These are phyloP conservation scores for Allium fistulosum DNA, from an alignment of 106 monocot genomes.

Conservation along the genomic window DNA sequence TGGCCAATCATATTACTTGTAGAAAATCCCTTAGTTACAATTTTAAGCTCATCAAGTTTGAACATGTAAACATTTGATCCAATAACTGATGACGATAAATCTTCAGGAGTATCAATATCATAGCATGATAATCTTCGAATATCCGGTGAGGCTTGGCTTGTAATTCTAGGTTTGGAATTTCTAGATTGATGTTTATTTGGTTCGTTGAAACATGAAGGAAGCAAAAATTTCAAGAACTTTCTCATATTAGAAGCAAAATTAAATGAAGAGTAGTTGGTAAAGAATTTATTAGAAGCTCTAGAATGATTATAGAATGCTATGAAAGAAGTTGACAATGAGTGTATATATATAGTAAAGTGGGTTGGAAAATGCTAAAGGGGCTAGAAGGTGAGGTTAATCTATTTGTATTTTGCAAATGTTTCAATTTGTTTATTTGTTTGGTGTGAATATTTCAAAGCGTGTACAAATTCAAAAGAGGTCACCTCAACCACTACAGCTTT, in stretches of 20 bases:
- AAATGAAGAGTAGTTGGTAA: slow-evolving; percentile 1
- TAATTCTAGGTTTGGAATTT: background rate
- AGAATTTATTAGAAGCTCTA: background rate
- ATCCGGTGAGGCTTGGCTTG: slow-evolving; percentile 12
- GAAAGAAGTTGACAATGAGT: too few relatives aligned
- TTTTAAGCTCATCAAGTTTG: slow-evolving; percentile 32
- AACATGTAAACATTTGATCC: slow-evolving; percentile 39
- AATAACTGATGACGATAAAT: slow-evolving; percentile 37
- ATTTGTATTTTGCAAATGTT: too few relatives aligned
- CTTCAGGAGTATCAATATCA: slow-evolving; percentile 37
- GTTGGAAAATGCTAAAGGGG: too few relatives aligned
- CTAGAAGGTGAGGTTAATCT: too few relatives aligned
- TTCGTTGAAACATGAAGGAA: slow-evolving; percentile 1
- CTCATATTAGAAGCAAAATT: background rate
- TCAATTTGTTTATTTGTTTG: too few relatives aligned
- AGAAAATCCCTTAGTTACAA: slow-evolving; percentile 30
- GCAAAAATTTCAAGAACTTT: slow-evolving; percentile 3
- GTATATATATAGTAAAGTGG: too few relatives aligned
- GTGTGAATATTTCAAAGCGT: too few relatives aligned
- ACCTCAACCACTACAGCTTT: too few relatives aligned
- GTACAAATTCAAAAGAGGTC: too few relatives aligned
- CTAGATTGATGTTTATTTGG: too few relatives aligned
- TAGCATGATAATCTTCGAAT: slow-evolving; percentile 26
- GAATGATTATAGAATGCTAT: too few relatives aligned
- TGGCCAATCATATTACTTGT: slow-evolving; percentile 39